Conservation (phyloP, 1,139 yeast species). For the Candida sp. region DNA sequence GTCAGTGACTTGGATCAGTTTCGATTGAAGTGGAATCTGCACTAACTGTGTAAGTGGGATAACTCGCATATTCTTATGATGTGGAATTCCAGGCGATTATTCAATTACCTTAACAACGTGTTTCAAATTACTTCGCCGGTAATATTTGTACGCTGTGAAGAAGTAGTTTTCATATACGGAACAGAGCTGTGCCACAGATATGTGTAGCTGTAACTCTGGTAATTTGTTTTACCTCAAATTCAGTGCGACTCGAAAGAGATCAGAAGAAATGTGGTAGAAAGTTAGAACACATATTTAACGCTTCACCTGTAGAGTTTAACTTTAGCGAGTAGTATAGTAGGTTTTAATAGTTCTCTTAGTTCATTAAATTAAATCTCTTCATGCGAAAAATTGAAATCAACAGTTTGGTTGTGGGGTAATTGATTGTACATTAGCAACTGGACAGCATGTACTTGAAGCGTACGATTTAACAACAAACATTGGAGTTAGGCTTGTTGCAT, state of each 20-base stretch:
- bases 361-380: conserved; percentile 34
- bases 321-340: too few species aligned
- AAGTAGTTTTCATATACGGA: background rate
- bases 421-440: conserved; percentile 30
- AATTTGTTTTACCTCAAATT: conserved; percentile 13
- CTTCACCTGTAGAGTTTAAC: too few species aligned
- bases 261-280: too few species aligned
- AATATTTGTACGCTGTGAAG: background rate
- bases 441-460: conserved; percentile 30
- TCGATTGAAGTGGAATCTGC: background rate
- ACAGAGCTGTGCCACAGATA: background rate
- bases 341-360: conserved; percentile 28
- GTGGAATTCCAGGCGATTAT: too few species aligned
- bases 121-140: background rate
- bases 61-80: background rate
- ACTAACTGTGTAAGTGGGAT: background rate
- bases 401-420: conserved; percentile 25
- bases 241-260: too few species aligned
- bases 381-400: conserved; percentile 48
- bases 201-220: background rate
- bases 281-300: too few species aligned
- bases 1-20: background rate
- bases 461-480: conserved; percentile 28
- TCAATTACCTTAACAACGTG: too few species aligned
- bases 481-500: conserved; percentile 32